phyloP scores from a whole-genome alignment of 1,139 yeast genomes.

The Debaryomycetaceae sp. region DNA sequence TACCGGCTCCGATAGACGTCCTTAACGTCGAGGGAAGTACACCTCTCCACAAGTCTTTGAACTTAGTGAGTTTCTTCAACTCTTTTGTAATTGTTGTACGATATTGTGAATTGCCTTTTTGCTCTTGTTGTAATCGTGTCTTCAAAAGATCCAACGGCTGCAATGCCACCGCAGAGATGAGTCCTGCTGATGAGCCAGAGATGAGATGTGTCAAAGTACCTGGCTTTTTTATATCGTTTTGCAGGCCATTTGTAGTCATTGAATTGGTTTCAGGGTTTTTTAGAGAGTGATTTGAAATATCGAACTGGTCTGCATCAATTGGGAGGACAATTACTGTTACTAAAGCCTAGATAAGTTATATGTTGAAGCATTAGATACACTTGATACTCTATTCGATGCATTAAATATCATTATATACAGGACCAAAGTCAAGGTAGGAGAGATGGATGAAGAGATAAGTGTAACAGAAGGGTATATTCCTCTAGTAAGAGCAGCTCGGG shows the following conservation, averaged over 20 bases:
- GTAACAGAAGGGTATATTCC: no score
- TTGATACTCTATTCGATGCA: not conserved
- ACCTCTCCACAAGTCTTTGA: slow-evolving; percentile 81
- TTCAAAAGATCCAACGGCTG: slow-evolving; percentile 91
- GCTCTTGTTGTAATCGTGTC: slow-evolving; percentile 82
- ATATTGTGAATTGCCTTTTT: slow-evolving; percentile 35
- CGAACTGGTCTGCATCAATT: no score
- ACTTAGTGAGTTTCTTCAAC: slow-evolving; percentile 43
- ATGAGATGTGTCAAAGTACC: slow-evolving; percentile 47
- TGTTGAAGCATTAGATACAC: not conserved
- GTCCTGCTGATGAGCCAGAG: slow-evolving; percentile 87
- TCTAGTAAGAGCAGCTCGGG: no score
- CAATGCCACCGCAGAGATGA: slow-evolving; percentile 73
- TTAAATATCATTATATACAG: not conserved
- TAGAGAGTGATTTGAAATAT: no score
- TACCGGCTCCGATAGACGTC: slow-evolving; percentile 87
- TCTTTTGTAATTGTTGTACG: slow-evolving; percentile 37
- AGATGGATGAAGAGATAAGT: no score
- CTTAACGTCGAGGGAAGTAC: slow-evolving; percentile 87
- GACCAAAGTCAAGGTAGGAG: not conserved
- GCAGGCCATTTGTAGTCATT: slow-evolving; percentile 1
- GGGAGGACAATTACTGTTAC: no score
- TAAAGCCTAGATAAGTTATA: no score
- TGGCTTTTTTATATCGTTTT: slow-evolving; percentile 8
- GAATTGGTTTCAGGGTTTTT: no score